Evolutionary conservation across 495 filamentous ascomycete species (phyloP), one percentile per base, ranked within the genome.

Genomic region (Aspergillus indologenus): DNA sequence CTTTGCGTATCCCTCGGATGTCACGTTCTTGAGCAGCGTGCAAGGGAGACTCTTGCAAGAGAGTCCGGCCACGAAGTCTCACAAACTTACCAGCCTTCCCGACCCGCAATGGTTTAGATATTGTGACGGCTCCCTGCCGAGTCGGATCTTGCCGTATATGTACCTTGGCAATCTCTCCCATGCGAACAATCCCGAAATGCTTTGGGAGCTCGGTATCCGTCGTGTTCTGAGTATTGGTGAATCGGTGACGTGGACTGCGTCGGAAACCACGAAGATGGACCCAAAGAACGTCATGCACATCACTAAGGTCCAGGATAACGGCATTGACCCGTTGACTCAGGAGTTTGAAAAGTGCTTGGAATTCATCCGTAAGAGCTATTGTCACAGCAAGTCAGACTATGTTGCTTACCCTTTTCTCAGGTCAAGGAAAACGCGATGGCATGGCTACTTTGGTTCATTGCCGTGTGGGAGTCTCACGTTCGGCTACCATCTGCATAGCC

Each of bases 401-500:
- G 14, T 0, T 14, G 29, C 23, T 54, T 1, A 31, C 14, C 54
- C 23, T 5, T 22, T 52, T 4, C 53, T 56, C 62, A 96, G 92
- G 88, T 24, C 81, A 86, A 65, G 91, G 93, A 42, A 89, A 87
- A 64, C 68, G 67, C 44, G 87, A 90, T 45, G 83, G 85, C 20
- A 87, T 82, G 5, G 91, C 93, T n/a, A 96, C 94, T 1, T 79
- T 98, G 47, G 94, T 98, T 23, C 94, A 98, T 71, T 98, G 94
- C 70, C 87, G 95, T 14, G 94, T 98, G 45, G 94, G 94, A 49
- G 94, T 98, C 58, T 96, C 92, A 19, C 82, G 94, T 58, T 93
- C 89, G 50, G 94, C 94, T 20, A 98, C 94, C 8, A 96, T 98
- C 68, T 98, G 94, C 75, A 98, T 98, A 66, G 94, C 94, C 31